Evolutionary conservation across 805 yeast species (phyloP).

Genomic region (Suhomyces faveliae): DNA sequence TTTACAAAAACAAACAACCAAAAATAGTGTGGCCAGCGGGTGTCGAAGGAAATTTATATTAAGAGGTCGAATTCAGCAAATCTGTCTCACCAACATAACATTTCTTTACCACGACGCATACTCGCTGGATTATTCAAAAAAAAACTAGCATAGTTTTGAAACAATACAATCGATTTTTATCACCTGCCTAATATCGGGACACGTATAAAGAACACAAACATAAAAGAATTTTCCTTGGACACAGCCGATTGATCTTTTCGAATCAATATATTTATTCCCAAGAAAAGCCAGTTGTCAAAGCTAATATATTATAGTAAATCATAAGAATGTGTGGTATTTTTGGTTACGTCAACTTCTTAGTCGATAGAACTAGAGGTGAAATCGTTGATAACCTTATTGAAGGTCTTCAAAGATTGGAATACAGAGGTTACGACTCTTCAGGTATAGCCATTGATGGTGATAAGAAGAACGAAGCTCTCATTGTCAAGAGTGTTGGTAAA

Average conservation of each 20-base stretch:
- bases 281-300: neutral
- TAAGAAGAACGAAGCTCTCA: constrained; percentile 61
- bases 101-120: neutral
- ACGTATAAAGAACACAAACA: constrained; percentile 1
- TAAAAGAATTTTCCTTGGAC: neutral
- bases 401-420: constrained; percentile 82
- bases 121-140: no score
- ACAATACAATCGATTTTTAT: neutral
- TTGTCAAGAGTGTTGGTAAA: constrained; percentile 88
- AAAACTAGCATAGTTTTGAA: no score
- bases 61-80: neutral
- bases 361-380: constrained; percentile 88
- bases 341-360: constrained; percentile 95
- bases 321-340: constrained; percentile 73
- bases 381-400: constrained; percentile 86
- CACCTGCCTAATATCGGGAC: neutral
- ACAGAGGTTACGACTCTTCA: constrained; percentile 97
- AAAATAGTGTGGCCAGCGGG: constrained; percentile 2
- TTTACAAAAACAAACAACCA: constrained; percentile 6
- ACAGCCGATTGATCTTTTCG: neutral
- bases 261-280: constrained; percentile 1
- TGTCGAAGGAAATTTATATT: neutral
- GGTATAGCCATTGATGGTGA: constrained; percentile 96
- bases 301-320: constrained; percentile 7
- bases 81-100: neutral